These are phyloP conservation scores for Clathrus columnatus DNA, from an alignment of 768 basidiomycete species.

Conservation along the genomic window DNA sequence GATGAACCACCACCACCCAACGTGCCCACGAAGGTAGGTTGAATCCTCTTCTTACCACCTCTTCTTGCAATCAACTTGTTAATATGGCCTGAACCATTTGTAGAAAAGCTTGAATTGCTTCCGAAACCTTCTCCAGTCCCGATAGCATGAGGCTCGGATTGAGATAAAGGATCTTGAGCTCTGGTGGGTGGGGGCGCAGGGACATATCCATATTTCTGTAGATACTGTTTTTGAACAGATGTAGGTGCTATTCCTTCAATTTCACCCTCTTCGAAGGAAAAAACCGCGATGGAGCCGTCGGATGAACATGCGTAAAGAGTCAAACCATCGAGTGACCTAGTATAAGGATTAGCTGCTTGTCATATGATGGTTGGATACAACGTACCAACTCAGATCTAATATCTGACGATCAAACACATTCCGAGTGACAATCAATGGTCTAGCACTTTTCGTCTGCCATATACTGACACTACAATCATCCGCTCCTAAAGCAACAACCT, in stretches of 20 bases:
- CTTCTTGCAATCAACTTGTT: constrained; percentile 72
- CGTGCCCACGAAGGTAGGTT: constrained; percentile 32
- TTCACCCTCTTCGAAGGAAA: background rate
- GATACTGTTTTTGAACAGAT: constrained; percentile 66
- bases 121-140: constrained; percentile 35
- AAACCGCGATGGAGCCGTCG: constrained; percentile 72
- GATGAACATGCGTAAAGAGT: constrained; percentile 92
- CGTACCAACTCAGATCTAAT: constrained; percentile 92
- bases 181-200: constrained; percentile 35
- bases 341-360: background rate
- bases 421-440: constrained; percentile 86
- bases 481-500: constrained; percentile 80
- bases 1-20: constrained; percentile 29
- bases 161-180: constrained; percentile 26
- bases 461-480: constrained; percentile 91
- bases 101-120: constrained; percentile 9
- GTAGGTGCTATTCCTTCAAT: constrained; percentile 48
- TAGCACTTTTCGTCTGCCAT: constrained; percentile 90
- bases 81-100: constrained; percentile 33
- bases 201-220: constrained; percentile 72
- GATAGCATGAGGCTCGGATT: constrained; percentile 29
- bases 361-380: constrained; percentile 19
- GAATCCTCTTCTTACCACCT: constrained; percentile 59
- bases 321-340: constrained; percentile 86
- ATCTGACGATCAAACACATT: constrained; percentile 93